A percentile compares a stretch with the other conserved stretches of the same genome.
Evolutionary conservation across 352 stramenopile species (phyloP).

Genomic region (Globisporangium carolinianum): DNA sequence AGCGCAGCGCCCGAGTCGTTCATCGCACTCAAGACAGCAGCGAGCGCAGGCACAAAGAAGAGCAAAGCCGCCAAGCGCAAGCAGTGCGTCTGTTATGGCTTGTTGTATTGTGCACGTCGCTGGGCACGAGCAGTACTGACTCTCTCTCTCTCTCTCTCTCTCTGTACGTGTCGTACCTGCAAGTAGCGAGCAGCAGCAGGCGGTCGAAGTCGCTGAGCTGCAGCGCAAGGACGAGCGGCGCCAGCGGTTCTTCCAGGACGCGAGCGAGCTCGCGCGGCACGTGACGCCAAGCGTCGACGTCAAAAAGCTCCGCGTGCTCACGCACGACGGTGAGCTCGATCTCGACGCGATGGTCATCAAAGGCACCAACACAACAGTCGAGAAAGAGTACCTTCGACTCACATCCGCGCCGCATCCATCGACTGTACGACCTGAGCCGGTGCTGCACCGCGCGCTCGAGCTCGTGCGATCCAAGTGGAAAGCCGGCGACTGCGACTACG

Average conservation of each 20-base stretch:
- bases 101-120: conserved; percentile 5
- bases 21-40: conserved; percentile 36
- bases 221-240: conserved; percentile 69
- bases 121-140: background rate
- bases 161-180: background rate
- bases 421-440: conserved; percentile 90
- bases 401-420: conserved; percentile 93
- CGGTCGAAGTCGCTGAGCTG: conserved; percentile 31
- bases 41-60: conserved; percentile 27
- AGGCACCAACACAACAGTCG: conserved; percentile 91
- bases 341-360: conserved; percentile 88
- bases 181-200: conserved; percentile 10
- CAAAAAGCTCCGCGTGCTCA: conserved; percentile 70
- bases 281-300: conserved; percentile 63
- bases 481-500: conserved; percentile 83
- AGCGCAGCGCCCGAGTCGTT: conserved; percentile 19
- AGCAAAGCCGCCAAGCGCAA: conserved; percentile 56
- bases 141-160: background rate
- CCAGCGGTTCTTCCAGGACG: conserved; percentile 74
- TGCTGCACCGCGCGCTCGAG: conserved; percentile 87
- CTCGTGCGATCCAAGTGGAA: conserved; percentile 88
- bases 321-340: conserved; percentile 71
- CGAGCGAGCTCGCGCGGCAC: conserved; percentile 50
- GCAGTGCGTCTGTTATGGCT: conserved; percentile 17
- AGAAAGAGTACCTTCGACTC: conserved; percentile 98